These are phyloP conservation scores for Irpex sp. DNA, from an alignment of 1,284 basidiomycete genomes.

Conservation along the genomic window DNA sequence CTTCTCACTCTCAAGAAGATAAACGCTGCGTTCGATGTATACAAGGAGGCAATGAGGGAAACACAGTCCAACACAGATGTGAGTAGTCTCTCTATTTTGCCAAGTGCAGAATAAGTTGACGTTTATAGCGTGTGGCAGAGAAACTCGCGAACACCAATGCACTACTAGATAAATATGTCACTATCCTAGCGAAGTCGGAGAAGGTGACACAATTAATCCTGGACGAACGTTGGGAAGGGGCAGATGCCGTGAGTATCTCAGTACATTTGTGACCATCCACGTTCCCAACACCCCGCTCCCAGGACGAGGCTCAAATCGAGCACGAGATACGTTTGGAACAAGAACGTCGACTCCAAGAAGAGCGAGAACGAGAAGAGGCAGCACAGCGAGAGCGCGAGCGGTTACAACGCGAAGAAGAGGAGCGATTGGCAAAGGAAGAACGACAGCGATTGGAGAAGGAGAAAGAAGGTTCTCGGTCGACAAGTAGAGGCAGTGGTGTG, in stretches of 20 bases:
- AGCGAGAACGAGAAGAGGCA: constrained; percentile 42
- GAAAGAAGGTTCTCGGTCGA: constrained; percentile 16
- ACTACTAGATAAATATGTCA: constrained; percentile 68
- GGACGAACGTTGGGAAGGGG: constrained; percentile 72
- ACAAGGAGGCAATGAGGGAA: constrained; percentile 60
- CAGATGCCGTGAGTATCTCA: constrained; percentile 50
- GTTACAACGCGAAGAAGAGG: constrained; percentile 45
- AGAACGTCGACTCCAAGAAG: constrained; percentile 45
- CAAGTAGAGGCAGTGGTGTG: constrained; percentile 29
- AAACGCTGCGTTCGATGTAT: constrained; percentile 61
- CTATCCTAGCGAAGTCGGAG: constrained; percentile 67
- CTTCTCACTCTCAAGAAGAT: constrained; percentile 67
- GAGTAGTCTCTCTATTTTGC: constrained; percentile 16
- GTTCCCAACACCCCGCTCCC: background rate
- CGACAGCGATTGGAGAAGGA: constrained; percentile 33
- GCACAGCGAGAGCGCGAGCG: constrained; percentile 50
- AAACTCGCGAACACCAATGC: constrained; percentile 69
- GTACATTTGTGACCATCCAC: background rate
- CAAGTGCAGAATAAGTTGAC: background rate
- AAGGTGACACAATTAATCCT: constrained; percentile 61
- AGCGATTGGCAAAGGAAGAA: constrained; percentile 45
- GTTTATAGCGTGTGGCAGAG: constrained; percentile 52
- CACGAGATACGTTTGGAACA: constrained; percentile 44
- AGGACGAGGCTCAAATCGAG: constrained; percentile 59
- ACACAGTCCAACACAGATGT: constrained; percentile 67